A percentile compares a stretch with the other conserved stretches of the same genome.
Conservation (phyloP, 1,284 basidiomycete species). For the Marasmius sp. region DNA sequence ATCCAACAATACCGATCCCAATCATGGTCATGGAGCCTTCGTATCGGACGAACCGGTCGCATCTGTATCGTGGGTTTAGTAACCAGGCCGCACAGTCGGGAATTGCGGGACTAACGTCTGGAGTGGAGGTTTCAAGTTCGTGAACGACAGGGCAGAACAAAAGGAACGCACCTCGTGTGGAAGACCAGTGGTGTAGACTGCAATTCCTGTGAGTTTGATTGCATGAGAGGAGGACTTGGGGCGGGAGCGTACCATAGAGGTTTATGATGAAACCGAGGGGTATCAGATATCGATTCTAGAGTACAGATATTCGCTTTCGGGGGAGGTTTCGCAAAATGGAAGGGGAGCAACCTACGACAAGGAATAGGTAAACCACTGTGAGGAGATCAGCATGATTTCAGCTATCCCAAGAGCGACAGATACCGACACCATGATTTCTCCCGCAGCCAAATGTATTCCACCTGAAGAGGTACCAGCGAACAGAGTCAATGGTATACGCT, state of each 20-base stretch:
- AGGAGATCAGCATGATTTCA: not conserved
- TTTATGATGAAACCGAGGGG: slow-evolving; percentile 45
- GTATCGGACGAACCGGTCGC: slow-evolving; percentile 38
- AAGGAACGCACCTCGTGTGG: not conserved
- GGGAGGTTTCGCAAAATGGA: not conserved
- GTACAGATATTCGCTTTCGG: not conserved
- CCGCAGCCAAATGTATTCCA: not conserved
- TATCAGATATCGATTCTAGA: slow-evolving; percentile 42
- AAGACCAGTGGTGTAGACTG: not conserved
- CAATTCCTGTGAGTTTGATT: not conserved
- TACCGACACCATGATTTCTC: not conserved
- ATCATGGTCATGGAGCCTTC: slow-evolving; percentile 46
- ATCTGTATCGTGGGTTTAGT: slow-evolving; percentile 21
- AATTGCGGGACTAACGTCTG: not conserved
- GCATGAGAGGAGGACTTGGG: slow-evolving; percentile 6
- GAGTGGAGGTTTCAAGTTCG: not conserved
- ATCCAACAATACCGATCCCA: slow-evolving; percentile 37
- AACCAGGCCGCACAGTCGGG: slow-evolving; percentile 9
- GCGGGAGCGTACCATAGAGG: slow-evolving; percentile 33
- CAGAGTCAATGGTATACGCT: not conserved
- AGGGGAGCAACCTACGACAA: slow-evolving; percentile 15
- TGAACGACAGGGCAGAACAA: not conserved
- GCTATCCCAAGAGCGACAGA: not conserved
- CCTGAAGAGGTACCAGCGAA: not conserved
- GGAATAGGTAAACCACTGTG: slow-evolving; percentile 1